Base-by-base conservation (phyloP, 768 basidiomycete species). In the Suillus discolor region DNA sequence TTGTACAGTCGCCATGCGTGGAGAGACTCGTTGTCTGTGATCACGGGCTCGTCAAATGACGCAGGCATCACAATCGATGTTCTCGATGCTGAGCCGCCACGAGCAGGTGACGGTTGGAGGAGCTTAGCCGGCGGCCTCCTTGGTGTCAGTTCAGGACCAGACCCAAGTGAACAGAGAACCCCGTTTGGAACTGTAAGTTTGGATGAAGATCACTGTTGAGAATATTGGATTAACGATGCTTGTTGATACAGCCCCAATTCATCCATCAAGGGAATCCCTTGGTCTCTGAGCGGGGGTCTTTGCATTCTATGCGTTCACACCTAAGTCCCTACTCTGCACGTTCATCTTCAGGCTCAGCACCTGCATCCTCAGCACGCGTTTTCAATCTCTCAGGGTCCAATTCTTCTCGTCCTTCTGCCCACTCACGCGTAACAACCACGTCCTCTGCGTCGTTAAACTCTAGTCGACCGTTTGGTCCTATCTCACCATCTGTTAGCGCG, bases 61-160 rank as follows among this genome's bases (percentile, higher is more conserved):
- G 77, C 71, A 8, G 69, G 74, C 16, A 28, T 87, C 62, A 76
- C 81, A 4, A 82, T 87, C 23, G 89, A 92, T 71, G 72, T 90
- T 6, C 77, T 91, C 18, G 91, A 93, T 66, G 88, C 91, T 41
- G 87, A 82, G 28, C 91, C 91, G 9, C 91, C 91, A 3, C 72
- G 72, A 63, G 86, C 90, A 31, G 82, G 81, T 23, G 85, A 84
- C 63, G 79, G 84, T 6, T 92, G 91, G 91, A 80, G 85, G 65
- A 79, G 79, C 13, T 78, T 91, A 66, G 79, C 87, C 11, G 71
- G 81, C 42, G 78, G 77, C 23, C 64, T 74, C 23, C 65, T 61
- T 13, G 63, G 63, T 45, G 57, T 66, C 6, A 68, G 71, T 65
- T 65, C 53, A 60, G 70, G 66, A 38, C 62, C 72, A 36, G 72